phyloP scores from a whole-genome alignment of 495 filamentous ascomycete genomes.

The Platismatia glauca region DNA sequence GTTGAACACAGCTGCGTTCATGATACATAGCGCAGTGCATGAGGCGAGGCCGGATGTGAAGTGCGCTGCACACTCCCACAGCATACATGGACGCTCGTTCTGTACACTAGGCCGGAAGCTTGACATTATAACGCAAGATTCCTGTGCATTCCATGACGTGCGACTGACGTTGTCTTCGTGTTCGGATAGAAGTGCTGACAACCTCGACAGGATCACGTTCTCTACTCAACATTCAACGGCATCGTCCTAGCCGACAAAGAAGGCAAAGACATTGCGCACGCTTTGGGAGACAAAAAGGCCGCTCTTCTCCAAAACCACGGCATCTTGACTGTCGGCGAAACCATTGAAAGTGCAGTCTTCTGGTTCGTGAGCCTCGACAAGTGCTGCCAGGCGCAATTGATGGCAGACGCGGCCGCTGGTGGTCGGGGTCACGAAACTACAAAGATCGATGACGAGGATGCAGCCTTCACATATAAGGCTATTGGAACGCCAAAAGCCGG shows the following conservation, averaged over 20 bases:
- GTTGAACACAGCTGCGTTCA: constrained; percentile 61
- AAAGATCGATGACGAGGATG: constrained; percentile 61
- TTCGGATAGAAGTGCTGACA: background rate
- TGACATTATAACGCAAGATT: constrained; percentile 66
- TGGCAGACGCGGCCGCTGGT: constrained; percentile 65
- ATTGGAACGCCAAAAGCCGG: constrained; percentile 55
- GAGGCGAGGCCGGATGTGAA: constrained; percentile 60
- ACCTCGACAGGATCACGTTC: constrained; percentile 44
- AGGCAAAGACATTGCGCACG: constrained; percentile 56
- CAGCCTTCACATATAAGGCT: constrained; percentile 55
- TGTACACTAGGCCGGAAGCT: constrained; percentile 55
- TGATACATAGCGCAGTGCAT: constrained; percentile 62
- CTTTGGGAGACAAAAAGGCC: constrained; percentile 59
- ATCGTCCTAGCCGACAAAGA: constrained; percentile 64
- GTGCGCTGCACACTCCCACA: constrained; percentile 66
- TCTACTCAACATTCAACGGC: constrained; percentile 61
- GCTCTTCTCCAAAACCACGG: constrained; percentile 66
- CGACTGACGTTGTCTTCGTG: background rate
- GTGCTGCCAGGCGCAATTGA: constrained; percentile 64
- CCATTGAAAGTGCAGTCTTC: constrained; percentile 54
- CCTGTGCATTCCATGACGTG: constrained; percentile 56
- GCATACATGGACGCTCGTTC: constrained; percentile 61
- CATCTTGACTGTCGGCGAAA: constrained; percentile 45
- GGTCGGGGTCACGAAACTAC: constrained; percentile 55
- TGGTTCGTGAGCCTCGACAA: constrained; percentile 72